These are phyloP conservation scores for Penstemon eatonii DNA, from an alignment of 257 asterid species.

Conservation along the genomic window DNA sequence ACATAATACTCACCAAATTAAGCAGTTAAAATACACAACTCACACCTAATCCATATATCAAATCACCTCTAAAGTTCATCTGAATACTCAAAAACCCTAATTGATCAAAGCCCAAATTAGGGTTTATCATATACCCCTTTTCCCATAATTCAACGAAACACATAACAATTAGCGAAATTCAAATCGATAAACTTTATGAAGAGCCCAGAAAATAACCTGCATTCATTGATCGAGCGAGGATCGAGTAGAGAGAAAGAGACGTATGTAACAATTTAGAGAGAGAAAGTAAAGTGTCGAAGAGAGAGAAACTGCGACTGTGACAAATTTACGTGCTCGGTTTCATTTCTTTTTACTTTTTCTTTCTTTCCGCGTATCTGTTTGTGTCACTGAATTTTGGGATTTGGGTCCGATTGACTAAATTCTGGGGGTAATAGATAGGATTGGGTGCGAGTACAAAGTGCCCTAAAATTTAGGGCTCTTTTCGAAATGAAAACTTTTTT, in stretches of 20 bases:
- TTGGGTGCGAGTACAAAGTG: constrained; percentile 9
- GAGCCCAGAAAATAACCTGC: constrained; percentile 39
- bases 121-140: constrained; percentile 45
- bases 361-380: constrained; percentile 23
- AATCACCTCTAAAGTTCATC: constrained; percentile 28
- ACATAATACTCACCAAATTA: constrained; percentile 25
- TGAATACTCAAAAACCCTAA: constrained; percentile 45
- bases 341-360: constrained; percentile 1
- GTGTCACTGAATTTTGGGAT: constrained; percentile 23
- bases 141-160: constrained; percentile 31
- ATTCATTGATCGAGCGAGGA: constrained; percentile 51
- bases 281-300: constrained; percentile 29
- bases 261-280: constrained; percentile 18
- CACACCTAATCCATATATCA: constrained; percentile 19
- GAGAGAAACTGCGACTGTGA: constrained; percentile 32
- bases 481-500: neutral
- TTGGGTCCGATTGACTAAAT: constrained; percentile 22
- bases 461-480: constrained; percentile 23
- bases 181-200: constrained; percentile 21
- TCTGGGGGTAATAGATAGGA: constrained; percentile 21
- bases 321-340: constrained; percentile 17
- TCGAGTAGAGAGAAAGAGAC: constrained; percentile 40
- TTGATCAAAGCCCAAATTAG: constrained; percentile 40
- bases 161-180: constrained; percentile 22
- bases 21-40: constrained; percentile 22